Evolutionary conservation across 148 eudicot genomes (phyloP), one percentile per base, ranked within the genome.

Genomic region (Simmondsia chinensis): DNA sequence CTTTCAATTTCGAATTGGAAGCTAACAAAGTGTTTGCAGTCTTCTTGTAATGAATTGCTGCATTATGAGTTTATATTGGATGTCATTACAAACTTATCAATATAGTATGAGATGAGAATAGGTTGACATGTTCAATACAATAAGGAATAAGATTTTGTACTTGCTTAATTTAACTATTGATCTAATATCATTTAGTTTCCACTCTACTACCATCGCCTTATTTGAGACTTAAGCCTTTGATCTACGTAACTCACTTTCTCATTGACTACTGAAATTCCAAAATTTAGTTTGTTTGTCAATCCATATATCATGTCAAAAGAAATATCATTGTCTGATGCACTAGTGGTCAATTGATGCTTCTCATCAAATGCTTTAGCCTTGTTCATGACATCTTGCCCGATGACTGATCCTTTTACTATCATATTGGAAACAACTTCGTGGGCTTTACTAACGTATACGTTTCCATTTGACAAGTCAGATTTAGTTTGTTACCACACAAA

Each of bases 111-210:
- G n/a, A n/a, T n/a, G n/a, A n/a, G n/a, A n/a, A n/a, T n/a, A n/a
- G n/a, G n/a, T n/a, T n/a, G n/a, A n/a, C n/a, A n/a, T n/a, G n/a
- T n/a, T n/a, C n/a, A n/a, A n/a, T n/a, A 33, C n/a, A 23, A 13
- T 4, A 27, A 39, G 33, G 9, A 26, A 26, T 21, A 35, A 34
- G 32, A 85, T n/a, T n/a, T n/a, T n/a, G n/a, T n/a, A n/a, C 99
- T 88, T 80, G 99, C 86, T 91, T 25, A 95, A 85, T 64, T 91
- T 91, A 43, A 91, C 97, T 39, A 95, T 95, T 15, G 94, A 66
- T 57, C 95, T 88, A 17, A 94, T 85, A 30, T 82, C 64, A 61
- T 74, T 82, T 57, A 91, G 20, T 59, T 91, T 91, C 53, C 94
- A 76, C 66, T 91, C 97, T n/a, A 94, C 95, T 7, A 83, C 91